Evolutionary conservation across 208 protist species (phyloP).

Genomic region (Herpetomonas muscarum): DNA sequence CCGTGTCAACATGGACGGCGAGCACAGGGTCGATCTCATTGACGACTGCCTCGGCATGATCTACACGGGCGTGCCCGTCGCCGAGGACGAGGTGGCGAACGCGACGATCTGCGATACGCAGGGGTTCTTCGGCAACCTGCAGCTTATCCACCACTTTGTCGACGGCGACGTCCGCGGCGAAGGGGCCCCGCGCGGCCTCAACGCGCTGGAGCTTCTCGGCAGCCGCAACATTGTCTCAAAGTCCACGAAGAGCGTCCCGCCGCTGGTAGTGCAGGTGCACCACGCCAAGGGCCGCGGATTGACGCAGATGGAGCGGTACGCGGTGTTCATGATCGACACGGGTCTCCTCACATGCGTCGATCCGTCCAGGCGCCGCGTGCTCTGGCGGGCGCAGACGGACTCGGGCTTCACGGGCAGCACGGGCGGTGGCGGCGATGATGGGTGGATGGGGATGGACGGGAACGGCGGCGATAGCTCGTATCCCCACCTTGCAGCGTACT

Average conservation of each 20-base stretch:
- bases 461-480: conserved; percentile 25
- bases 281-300: conserved; percentile 38
- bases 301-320: conserved; percentile 69
- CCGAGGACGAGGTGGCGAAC: conserved; percentile 49
- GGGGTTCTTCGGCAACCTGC: conserved; percentile 70
- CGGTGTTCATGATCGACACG: conserved; percentile 81
- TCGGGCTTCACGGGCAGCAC: conserved; percentile 32
- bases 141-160: conserved; percentile 77
- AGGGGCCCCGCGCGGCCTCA: conserved; percentile 33
- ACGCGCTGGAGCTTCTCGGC: conserved; percentile 77
- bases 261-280: conserved; percentile 78
- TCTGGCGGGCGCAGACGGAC: conserved; percentile 78
- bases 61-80: conserved; percentile 42
- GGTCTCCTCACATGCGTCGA: conserved; percentile 83
- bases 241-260: conserved; percentile 47
- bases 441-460: neutral
- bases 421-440: conserved; percentile 14
- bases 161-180: conserved; percentile 62
- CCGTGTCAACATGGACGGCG: conserved; percentile 24
- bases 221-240: conserved; percentile 61
- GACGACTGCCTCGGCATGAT: conserved; percentile 75
- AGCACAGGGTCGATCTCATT: conserved; percentile 52
- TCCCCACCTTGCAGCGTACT: conserved; percentile 73
- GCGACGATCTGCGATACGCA: conserved; percentile 79
- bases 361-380: conserved; percentile 60